phyloP scores from a whole-genome alignment of 192 early-diverging fungal species.

The Coemansia sp. region DNA sequence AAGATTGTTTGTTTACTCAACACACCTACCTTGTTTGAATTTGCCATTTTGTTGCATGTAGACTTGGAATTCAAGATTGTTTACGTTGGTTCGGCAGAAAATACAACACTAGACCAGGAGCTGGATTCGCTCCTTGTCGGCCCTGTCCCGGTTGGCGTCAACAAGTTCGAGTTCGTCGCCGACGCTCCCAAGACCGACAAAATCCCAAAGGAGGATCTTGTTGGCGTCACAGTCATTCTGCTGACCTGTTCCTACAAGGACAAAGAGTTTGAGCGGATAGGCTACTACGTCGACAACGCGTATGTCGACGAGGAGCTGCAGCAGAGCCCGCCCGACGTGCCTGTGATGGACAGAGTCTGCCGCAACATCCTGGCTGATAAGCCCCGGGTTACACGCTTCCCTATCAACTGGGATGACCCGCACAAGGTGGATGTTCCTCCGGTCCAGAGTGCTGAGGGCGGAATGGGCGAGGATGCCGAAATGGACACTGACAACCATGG shows the following conservation, averaged over 20 bases:
- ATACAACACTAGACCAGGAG: slow-evolving; percentile 78
- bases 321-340: slow-evolving; percentile 71
- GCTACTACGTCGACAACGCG: slow-evolving; percentile 98
- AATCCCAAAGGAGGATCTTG: slow-evolving; percentile 76
- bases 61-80: slow-evolving; percentile 98
- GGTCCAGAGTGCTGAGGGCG: slow-evolving; percentile 17
- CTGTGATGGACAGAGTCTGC: slow-evolving; percentile 72
- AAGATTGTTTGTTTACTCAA: not conserved
- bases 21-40: not conserved
- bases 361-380: slow-evolving; percentile 90
- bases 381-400: slow-evolving; percentile 87
- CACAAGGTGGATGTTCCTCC: slow-evolving; percentile 38
- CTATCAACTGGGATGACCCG: slow-evolving; percentile 68
- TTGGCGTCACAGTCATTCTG: slow-evolving; percentile 89
- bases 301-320: slow-evolving; percentile 81
- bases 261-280: slow-evolving; percentile 94
- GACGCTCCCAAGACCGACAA: slow-evolving; percentile 69
- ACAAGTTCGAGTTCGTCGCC: slow-evolving; percentile 88
- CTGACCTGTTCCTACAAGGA: slow-evolving; percentile 86
- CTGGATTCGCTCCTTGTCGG: slow-evolving; percentile 95
- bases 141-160: slow-evolving; percentile 91
- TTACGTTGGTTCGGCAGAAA: slow-evolving; percentile 89
- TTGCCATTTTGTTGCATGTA: slow-evolving; percentile 23
- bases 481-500: slow-evolving; percentile 21
- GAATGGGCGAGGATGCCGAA: slow-evolving; percentile 22